A percentile compares a stretch with the other conserved stretches of the same genome.
phyloP scores from a whole-genome alignment of 805 yeast species.

The Candida pini region DNA sequence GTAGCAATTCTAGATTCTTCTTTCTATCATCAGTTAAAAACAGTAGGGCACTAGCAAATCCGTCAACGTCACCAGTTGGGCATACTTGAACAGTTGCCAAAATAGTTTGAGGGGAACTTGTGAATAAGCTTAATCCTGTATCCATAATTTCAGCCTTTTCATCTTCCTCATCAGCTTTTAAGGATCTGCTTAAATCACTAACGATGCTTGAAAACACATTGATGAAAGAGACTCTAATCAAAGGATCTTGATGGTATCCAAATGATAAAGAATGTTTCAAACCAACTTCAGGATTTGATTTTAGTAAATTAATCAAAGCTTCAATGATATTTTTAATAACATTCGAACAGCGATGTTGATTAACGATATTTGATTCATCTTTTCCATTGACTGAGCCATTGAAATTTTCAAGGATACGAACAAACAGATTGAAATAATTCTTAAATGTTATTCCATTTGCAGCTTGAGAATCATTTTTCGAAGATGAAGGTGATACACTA shows the following conservation, averaged over 20 bases:
- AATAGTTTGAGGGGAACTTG: constrained; percentile 35
- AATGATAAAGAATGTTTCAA: constrained; percentile 69
- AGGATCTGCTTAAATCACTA: constrained; percentile 19
- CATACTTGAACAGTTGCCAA: constrained; percentile 56
- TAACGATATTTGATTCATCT: constrained; percentile 14
- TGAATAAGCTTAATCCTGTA: constrained; percentile 15
- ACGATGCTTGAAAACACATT: constrained; percentile 71
- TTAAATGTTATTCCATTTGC: constrained; percentile 53
- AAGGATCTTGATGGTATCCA: constrained; percentile 64
- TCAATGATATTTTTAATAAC: constrained; percentile 60
- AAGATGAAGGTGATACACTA: constrained; percentile 38
- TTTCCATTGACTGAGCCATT: constrained; percentile 18
- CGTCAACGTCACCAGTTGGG: constrained; percentile 63
- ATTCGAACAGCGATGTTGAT: constrained; percentile 47
- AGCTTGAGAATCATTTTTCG: constrained; percentile 17
- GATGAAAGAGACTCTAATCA: constrained; percentile 66
- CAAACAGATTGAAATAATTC: constrained; percentile 60
- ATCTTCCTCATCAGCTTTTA: constrained; percentile 7
- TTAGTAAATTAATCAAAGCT: constrained; percentile 63
- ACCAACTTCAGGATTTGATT: constrained; percentile 73
- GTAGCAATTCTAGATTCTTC: constrained; percentile 39
- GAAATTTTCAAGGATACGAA: constrained; percentile 44
- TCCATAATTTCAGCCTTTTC: constrained; percentile 6
- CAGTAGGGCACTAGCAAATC: constrained; percentile 60
- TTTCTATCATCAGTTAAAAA: constrained; percentile 42